Evolutionary conservation across 768 basidiomycete genomes (phyloP).

Genomic region (Hygrocybe punicea): DNA sequence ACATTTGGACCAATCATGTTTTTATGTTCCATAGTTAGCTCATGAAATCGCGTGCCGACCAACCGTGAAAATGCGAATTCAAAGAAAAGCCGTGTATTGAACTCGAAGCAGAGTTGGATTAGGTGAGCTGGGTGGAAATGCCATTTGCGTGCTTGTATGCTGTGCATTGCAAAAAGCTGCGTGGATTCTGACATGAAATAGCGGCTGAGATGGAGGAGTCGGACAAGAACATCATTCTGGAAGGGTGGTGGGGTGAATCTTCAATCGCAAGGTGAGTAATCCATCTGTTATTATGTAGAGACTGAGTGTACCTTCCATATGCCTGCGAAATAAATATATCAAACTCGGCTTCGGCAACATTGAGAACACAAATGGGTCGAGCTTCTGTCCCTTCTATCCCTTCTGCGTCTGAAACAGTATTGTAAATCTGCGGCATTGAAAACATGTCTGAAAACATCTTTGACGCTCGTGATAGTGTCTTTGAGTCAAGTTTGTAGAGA

Average conservation of each 20-base stretch:
- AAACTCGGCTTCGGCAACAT: not conserved
- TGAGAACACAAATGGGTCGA: no score
- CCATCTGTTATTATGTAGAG: not conserved
- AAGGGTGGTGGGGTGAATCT: not conserved
- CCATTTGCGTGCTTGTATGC: not conserved
- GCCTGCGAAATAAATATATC: slow-evolving; percentile 4
- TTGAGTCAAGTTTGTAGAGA: slow-evolving; percentile 1
- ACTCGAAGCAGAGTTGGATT: not conserved
- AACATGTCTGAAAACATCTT: no score
- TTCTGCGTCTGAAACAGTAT: not conserved
- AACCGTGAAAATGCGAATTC: not conserved
- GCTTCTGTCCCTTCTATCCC: no score
- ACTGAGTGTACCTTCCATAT: not conserved
- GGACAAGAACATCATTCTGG: not conserved
- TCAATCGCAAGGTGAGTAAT: not conserved
- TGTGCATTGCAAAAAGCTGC: not conserved
- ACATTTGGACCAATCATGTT: not conserved
- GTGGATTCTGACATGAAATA: not conserved
- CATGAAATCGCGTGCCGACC: not conserved
- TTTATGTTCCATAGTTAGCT: not conserved
- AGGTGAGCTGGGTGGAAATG: not conserved
- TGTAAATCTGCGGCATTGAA: not conserved
- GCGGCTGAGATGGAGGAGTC: not conserved
- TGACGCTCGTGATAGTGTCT: not conserved
- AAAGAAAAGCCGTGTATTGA: not conserved